Base-by-base conservation (phyloP, 1,284 basidiomycete species). In the Pseudozyma flocculosa region DNA sequence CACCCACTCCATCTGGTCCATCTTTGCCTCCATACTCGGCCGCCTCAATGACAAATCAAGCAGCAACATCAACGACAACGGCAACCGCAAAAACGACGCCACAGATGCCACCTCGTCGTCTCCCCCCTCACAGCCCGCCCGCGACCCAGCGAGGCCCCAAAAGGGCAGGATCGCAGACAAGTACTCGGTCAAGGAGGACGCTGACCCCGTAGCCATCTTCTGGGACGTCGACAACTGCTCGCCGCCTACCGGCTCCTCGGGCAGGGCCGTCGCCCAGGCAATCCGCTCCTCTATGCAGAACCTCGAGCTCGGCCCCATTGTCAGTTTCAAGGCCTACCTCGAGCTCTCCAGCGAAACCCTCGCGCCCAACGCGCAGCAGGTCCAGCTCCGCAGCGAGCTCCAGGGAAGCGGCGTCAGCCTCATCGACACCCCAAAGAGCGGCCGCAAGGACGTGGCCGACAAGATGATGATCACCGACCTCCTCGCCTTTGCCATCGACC, bases 391-490 rank as follows among this genome's bases (percentile, higher is more conserved):
- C 23, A 73, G 71, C 48, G 71, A 73, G 51, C 55, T 73, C 14
- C 71, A 73, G 45, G 71, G 71, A 10, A 65, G 69, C 39, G 71
- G 71, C 22, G 68, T 73, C 56, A 70, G 60, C 40, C 57, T 73
- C 22, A 70, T 73, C 37, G 72, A 73, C 43, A 72, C 58, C 13
- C 71, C 71, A 18, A 73, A 73, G 48, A 63, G 58, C 36, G 72
- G 72, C 23, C 55, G 70, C 9, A 73, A 73, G 52, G 62, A 73
- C 37, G 72, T 72, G 14, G 70, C 70, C 17, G 72, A 73, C 46
- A 68, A 70, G 53, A 73, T 72, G 72, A 69, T 73, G 60, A 72
- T 72, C 50, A 65, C 72, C 39, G 72, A 73, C 40, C 46, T 72
- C 7, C 56, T 73, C 24, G 65, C 72, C 11, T 72, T 59, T 13